Conservation (phyloP, 805 yeast species). For the Lachancea kluyveri region DNA sequence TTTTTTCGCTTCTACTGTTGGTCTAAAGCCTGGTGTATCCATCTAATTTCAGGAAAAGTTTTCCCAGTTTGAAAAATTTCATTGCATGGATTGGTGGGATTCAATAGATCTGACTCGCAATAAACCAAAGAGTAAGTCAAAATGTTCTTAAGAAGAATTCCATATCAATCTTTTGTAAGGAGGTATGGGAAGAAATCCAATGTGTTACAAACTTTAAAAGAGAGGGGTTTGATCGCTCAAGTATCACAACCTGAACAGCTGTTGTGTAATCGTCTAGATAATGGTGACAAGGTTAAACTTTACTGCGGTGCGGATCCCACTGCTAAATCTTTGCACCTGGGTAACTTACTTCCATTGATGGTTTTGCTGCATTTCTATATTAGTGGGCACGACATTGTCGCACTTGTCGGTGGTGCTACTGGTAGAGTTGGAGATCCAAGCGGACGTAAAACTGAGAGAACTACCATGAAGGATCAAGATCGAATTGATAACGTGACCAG, state of each 20-base stretch:
- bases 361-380: conserved; percentile 75
- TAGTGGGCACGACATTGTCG: conserved; percentile 79
- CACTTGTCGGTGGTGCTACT: conserved; percentile 91
- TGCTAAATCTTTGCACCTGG: conserved; percentile 82
- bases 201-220: conserved; percentile 14
- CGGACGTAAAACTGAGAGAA: conserved; percentile 76
- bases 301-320: conserved; percentile 98
- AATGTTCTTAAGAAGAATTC: background rate
- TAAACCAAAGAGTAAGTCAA: background rate
- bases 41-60: no score
- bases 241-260: conserved; percentile 24
- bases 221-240: conserved; percentile 27
- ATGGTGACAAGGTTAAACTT: conserved; percentile 41
- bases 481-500: conserved; percentile 50
- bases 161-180: background rate
- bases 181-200: conserved; percentile 4
- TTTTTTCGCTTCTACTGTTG: no score
- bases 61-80: conserved; percentile 2
- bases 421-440: conserved; percentile 97
- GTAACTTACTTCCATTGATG: conserved; percentile 84
- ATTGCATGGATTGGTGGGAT: background rate
- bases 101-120: background rate
- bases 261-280: conserved; percentile 10
- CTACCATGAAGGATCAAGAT: conserved; percentile 43
- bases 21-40: no score